These are phyloP conservation scores for Carallia pectinifolia DNA, from an alignment of 345 rosid genomes.

Conservation along the genomic window DNA sequence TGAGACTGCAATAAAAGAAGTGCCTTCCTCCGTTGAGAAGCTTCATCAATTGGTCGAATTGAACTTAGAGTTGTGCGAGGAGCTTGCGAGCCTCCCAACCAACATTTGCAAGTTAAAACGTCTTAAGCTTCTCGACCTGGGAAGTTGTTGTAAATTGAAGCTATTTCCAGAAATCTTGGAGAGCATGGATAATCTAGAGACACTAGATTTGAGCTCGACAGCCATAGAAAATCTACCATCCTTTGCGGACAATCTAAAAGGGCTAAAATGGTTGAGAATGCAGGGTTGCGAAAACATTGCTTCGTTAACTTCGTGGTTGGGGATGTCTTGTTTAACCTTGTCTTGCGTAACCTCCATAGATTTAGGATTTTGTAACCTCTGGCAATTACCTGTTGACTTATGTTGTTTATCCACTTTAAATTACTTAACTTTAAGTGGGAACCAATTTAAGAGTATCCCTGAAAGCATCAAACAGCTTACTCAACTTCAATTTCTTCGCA, in stretches of 20 bases:
- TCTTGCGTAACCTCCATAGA: too few species aligned
- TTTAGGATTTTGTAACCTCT: neutral
- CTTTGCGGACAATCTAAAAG: too few species aligned
- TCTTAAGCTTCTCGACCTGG: neutral
- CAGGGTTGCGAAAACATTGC: too few species aligned
- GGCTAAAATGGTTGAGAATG: too few species aligned
- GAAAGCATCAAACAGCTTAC: constrained; percentile 9
- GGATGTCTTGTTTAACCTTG: too few species aligned
- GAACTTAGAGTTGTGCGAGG: neutral
- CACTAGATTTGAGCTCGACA: too few species aligned
- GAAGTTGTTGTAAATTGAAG: neutral
- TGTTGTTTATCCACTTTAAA: constrained; percentile 2
- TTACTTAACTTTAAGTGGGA: neutral
- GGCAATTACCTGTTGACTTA: neutral
- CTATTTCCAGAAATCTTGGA: too few species aligned
- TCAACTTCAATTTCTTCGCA: neutral
- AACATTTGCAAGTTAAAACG: neutral
- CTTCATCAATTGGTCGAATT: constrained; percentile 1
- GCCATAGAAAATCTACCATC: too few species aligned
- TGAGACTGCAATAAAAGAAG: neutral
- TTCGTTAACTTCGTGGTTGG: too few species aligned
- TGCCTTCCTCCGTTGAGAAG: constrained; percentile 11
- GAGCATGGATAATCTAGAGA: too few species aligned
- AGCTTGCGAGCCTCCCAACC: constrained; percentile 2
- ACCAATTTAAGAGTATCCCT: constrained; percentile 5